phyloP scores from a whole-genome alignment of 148 eudicot genomes.

The Diospyros kaki region DNA sequence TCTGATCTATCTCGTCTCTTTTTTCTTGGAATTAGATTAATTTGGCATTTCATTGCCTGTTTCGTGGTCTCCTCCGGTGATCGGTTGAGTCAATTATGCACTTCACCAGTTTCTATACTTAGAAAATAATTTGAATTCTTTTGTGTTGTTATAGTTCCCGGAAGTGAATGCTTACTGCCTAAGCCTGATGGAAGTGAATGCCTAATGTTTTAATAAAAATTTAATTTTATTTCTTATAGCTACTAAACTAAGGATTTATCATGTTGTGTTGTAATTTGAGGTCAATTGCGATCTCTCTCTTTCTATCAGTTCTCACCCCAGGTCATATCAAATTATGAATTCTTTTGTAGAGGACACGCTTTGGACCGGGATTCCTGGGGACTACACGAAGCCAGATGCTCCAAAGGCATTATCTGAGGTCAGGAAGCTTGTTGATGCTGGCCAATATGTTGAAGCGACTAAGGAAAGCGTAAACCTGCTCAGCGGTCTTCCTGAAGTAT shows the following conservation, averaged over 20 bases:
- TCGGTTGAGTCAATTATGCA: neutral
- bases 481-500: conserved; percentile 53
- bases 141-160: too few species aligned
- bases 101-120: too few species aligned
- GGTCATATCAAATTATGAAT: conserved; percentile 1
- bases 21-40: too few species aligned
- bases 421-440: conserved; percentile 69
- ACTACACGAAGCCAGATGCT: conserved; percentile 58
- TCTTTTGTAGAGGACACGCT: conserved; percentile 75
- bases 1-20: neutral
- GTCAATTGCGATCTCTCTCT: neutral
- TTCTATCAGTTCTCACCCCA: neutral
- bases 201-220: too few species aligned
- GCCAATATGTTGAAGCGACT: conserved; percentile 69
- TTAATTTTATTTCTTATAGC: too few species aligned
- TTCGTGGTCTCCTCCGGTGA: neutral
- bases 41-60: too few species aligned
- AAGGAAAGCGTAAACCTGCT: conserved; percentile 44
- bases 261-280: too few species aligned
- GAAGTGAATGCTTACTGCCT: too few species aligned
- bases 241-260: too few species aligned
- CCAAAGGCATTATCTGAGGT: conserved; percentile 46
- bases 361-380: conserved; percentile 81
- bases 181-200: too few species aligned
- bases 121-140: too few species aligned